These are phyloP conservation scores for Gloeophyllum trabeum DNA, from an alignment of 768 basidiomycete species.

Conservation along the genomic window DNA sequence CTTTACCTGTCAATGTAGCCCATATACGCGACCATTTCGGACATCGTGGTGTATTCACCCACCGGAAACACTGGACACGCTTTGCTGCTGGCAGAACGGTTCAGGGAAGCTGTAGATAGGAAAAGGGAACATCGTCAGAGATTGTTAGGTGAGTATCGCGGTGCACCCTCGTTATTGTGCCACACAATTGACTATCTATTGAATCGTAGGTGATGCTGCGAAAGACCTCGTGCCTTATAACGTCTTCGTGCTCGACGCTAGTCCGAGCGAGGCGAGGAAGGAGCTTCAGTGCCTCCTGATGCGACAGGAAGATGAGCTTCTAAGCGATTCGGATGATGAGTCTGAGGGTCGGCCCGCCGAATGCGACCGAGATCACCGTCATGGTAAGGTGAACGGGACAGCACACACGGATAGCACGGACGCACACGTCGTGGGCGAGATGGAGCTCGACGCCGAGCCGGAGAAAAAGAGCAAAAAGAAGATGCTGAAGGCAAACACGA, in stretches of 20 bases:
- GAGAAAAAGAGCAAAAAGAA: neutral
- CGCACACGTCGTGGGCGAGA: constrained; percentile 14
- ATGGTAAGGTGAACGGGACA: constrained; percentile 13
- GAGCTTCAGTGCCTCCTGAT: constrained; percentile 43
- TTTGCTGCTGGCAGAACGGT: constrained; percentile 49
- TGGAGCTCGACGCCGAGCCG: constrained; percentile 1
- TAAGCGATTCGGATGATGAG: constrained; percentile 6
- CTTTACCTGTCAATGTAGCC: constrained; percentile 35
- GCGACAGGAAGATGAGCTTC: constrained; percentile 28
- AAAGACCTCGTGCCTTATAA: constrained; percentile 46
- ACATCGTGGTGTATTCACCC: constrained; percentile 82
- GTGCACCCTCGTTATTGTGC: too few species aligned
- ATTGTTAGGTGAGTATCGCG: too few species aligned
- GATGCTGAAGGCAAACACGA: constrained; percentile 36
- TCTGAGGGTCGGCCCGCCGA: constrained; percentile 1
- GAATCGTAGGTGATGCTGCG: too few species aligned
- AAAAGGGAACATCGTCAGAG: constrained; percentile 35
- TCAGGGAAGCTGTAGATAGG: constrained; percentile 48
- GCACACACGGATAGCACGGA: constrained; percentile 23
- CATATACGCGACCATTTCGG: constrained; percentile 81
- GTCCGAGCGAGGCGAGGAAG: constrained; percentile 29
- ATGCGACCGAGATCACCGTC: constrained; percentile 9
- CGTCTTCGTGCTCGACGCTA: constrained; percentile 65
- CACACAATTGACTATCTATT: too few species aligned
- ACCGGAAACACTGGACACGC: constrained; percentile 44